Evolutionary conservation across 768 basidiomycete species (phyloP).

Genomic region (Amanita thiersii): DNA sequence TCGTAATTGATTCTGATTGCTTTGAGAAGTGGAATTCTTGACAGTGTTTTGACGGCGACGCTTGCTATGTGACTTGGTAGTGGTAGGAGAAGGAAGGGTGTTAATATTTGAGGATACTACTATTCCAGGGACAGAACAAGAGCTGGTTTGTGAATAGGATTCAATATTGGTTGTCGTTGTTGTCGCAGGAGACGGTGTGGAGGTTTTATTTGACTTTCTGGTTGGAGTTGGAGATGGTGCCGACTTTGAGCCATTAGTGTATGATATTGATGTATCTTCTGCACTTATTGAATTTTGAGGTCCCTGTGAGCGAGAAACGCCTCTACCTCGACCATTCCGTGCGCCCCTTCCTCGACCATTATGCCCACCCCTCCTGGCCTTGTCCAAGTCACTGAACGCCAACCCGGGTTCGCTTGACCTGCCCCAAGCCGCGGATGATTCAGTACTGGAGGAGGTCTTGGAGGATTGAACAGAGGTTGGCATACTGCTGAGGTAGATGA

Average conservation of each 20-base stretch:
- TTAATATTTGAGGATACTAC: conserved; percentile 16
- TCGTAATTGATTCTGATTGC: not conserved
- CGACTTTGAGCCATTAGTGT: conserved; percentile 10
- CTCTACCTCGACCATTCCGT: conserved; percentile 21
- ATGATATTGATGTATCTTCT: conserved; percentile 4
- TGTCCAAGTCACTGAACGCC: conserved; percentile 36
- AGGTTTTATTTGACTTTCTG: conserved; percentile 15
- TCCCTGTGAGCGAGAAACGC: conserved; percentile 6
- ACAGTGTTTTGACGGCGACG: conserved; percentile 40
- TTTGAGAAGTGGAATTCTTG: conserved; percentile 14
- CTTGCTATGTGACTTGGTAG: conserved; percentile 31
- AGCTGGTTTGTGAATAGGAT: conserved; percentile 24
- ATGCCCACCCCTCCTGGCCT: conserved; percentile 26
- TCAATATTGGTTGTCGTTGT: conserved; percentile 19
- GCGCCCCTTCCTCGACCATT: conserved; percentile 28
- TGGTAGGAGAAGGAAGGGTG: conserved; percentile 12
- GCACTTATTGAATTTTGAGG: not conserved
- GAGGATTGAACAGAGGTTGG: conserved; percentile 29
- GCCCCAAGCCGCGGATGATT: conserved; percentile 33
- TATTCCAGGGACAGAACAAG: conserved; percentile 22
- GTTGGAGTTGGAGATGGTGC: conserved; percentile 11
- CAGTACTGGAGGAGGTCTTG: conserved; percentile 16
- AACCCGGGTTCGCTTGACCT: conserved; percentile 38
- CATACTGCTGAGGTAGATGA: conserved; percentile 27
- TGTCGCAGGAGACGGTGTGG: conserved; percentile 15